These are phyloP conservation scores for Xerocomellus dryophilus DNA, from an alignment of 768 basidiomycete genomes.

Conservation along the genomic window DNA sequence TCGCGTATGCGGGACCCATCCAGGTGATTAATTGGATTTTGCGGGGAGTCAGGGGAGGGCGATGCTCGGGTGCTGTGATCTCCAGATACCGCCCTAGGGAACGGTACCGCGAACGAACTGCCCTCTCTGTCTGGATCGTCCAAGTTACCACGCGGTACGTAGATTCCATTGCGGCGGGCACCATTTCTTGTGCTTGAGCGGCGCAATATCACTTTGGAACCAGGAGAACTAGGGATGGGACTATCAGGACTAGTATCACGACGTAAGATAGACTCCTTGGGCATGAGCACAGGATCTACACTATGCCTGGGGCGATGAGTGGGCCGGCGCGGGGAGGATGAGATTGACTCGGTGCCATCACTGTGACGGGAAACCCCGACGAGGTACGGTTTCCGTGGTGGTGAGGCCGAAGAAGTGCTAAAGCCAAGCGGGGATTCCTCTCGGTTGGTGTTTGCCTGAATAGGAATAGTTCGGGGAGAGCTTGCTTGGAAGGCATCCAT, in stretches of 20 bases:
- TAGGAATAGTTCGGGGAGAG: conserved; percentile 32
- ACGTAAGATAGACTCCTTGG: conserved; percentile 46
- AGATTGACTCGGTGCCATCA: conserved; percentile 45
- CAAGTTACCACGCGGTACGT: conserved; percentile 39
- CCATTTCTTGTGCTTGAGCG: conserved; percentile 55
- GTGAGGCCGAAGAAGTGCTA: conserved; percentile 42
- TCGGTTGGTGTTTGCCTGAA: conserved; percentile 20
- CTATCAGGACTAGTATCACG: conserved; percentile 63
- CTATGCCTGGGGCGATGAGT: conserved; percentile 64
- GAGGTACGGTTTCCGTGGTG: conserved; percentile 56
- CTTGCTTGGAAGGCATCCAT: conserved; percentile 51
- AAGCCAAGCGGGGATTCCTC: conserved; percentile 18
- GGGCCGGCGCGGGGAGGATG: conserved; percentile 45
- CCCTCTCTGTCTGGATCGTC: conserved; percentile 36
- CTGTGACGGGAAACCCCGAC: conserved; percentile 43
- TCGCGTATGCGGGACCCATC: conserved; percentile 46
- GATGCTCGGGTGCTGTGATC: conserved; percentile 40
- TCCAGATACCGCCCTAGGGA: conserved; percentile 58
- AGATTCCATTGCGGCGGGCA: conserved; percentile 46
- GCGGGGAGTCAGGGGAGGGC: conserved; percentile 39
- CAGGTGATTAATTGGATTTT: conserved; percentile 25
- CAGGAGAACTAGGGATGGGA: conserved; percentile 31
- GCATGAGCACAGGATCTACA: conserved; percentile 51
- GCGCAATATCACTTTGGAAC: conserved; percentile 49
- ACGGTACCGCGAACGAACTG: conserved; percentile 51